Evolutionary conservation across 169 alveolate species (phyloP).

Genomic region (Neospora caninum): DNA sequence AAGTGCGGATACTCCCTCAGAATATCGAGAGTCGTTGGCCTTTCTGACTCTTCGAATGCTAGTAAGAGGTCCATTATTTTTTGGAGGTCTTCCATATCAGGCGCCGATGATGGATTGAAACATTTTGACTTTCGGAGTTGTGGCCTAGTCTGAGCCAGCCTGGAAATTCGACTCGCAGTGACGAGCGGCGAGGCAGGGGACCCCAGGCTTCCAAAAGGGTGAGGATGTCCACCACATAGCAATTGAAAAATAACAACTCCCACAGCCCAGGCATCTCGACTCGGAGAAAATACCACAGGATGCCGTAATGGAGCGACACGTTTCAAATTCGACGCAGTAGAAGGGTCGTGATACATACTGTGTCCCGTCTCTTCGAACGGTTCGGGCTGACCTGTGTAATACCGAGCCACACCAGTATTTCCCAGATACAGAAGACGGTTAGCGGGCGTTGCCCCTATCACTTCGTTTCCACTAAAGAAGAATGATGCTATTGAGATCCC

Average conservation of each 20-base stretch:
- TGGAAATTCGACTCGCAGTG: background rate
- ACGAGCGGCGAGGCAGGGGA: background rate
- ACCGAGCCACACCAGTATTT: background rate
- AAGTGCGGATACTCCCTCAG: background rate
- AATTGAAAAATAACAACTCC: background rate
- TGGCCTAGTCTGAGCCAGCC: background rate
- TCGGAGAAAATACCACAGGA: background rate
- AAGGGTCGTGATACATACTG: background rate
- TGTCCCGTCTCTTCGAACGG: background rate
- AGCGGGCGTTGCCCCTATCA: background rate
- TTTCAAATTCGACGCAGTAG: background rate
- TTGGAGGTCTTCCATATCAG: background rate
- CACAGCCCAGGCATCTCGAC: background rate
- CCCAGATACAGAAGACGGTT: background rate
- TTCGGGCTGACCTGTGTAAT: background rate
- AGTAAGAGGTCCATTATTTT: background rate
- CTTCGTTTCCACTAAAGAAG: background rate
- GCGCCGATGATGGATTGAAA: background rate
- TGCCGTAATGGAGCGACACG: background rate
- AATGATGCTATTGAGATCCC: background rate
- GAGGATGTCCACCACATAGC: background rate
- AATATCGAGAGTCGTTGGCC: background rate
- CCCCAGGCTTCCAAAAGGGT: background rate
- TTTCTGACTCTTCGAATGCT: background rate
- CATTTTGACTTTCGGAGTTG: background rate